Percentiles rank a stretch among this genome's conserved stretches.
Conservation (phyloP, 768 basidiomycete species). For the Suillus placidus region DNA sequence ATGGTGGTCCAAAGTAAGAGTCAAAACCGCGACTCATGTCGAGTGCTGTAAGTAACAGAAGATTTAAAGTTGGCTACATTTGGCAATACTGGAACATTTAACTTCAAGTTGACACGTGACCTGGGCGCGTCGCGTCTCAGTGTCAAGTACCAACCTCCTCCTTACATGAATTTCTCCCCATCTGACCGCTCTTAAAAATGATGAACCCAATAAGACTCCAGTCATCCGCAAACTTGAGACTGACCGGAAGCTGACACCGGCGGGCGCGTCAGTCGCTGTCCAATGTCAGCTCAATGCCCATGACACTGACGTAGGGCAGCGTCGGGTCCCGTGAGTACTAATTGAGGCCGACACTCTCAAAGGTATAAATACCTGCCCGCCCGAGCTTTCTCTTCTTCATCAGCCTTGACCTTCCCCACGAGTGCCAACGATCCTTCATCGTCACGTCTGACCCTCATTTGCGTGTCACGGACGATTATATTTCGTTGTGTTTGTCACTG, state of each 20-base stretch:
- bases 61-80: background rate
- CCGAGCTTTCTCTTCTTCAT: background rate
- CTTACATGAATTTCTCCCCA: background rate
- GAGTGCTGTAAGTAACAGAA: background rate
- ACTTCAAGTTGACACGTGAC: background rate
- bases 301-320: background rate
- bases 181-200: background rate
- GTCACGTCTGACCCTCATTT: background rate
- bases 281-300: background rate
- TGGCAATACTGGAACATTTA: background rate
- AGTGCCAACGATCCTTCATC: background rate
- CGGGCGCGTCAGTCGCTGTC: background rate
- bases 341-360: background rate
- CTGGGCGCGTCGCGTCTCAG: background rate
- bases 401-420: background rate
- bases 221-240: background rate
- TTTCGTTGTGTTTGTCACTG: background rate
- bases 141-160: background rate
- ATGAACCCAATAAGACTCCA: no score
- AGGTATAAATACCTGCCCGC: background rate
- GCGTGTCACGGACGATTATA: background rate
- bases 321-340: background rate
- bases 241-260: background rate
- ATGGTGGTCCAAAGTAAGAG: conserved; percentile 66
- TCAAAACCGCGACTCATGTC: conserved; percentile 41